phyloP scores from a whole-genome alignment of 2,329 filamentous ascomycete species.

The Akanthomyces dipterigenus region DNA sequence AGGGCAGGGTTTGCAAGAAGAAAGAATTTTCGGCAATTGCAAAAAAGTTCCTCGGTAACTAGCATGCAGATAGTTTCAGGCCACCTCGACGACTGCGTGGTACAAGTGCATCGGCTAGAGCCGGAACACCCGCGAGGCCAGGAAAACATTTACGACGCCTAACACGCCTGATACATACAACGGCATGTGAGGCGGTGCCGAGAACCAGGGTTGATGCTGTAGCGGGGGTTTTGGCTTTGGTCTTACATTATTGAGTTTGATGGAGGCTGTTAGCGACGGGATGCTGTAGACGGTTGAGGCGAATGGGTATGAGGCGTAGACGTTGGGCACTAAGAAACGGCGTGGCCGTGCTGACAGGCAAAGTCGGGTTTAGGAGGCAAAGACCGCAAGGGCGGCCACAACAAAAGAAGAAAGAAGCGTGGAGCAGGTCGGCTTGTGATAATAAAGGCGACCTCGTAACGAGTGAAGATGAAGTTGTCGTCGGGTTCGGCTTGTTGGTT shows the following conservation, averaged over 20 bases:
- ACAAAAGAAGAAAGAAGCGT: background rate
- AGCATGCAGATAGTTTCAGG: too few relatives aligned
- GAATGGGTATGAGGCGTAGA: background rate
- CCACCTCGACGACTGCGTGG: too few relatives aligned
- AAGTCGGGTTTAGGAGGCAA: background rate
- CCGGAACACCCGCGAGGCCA: too few relatives aligned
- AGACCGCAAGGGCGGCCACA: background rate
- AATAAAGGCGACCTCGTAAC: background rate
- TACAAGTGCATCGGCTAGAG: too few relatives aligned
- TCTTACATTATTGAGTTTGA: background rate
- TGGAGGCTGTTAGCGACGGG: background rate
- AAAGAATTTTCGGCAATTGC: too few relatives aligned
- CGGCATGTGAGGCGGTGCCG: too few relatives aligned
- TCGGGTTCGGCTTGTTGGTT: slow-evolving; percentile 1
- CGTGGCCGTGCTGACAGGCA: background rate
- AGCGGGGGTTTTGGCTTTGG: too few relatives aligned
- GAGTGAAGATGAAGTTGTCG: background rate
- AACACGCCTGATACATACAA: too few relatives aligned
- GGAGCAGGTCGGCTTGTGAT: background rate
- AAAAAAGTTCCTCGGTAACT: too few relatives aligned
- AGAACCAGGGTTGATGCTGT: too few relatives aligned
- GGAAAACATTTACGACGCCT: too few relatives aligned
- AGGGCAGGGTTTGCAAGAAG: too few relatives aligned
- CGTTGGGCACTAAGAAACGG: background rate
- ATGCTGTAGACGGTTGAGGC: background rate